Evolutionary conservation across 176 grass and related monocot genomes (phyloP).

Genomic region (Saccharum spontaneum): DNA sequence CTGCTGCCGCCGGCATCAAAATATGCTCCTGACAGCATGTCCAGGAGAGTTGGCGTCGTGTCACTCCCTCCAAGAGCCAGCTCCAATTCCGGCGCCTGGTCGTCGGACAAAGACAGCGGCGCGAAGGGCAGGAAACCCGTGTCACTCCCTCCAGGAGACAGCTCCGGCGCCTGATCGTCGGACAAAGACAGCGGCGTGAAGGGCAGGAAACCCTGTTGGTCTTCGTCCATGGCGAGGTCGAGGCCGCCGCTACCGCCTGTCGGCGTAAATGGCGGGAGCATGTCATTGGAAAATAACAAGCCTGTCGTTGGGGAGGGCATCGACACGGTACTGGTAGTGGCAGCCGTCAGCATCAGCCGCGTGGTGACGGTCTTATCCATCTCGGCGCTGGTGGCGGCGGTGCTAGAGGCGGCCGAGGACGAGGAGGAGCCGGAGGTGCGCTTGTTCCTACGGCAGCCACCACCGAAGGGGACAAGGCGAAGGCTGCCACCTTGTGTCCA

Average conservation of each 20-base stretch:
- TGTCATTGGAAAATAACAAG: too few relatives aligned
- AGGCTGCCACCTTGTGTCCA: conserved; percentile 38
- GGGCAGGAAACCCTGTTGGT: too few relatives aligned
- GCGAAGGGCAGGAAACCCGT: neutral
- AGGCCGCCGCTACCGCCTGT: too few relatives aligned
- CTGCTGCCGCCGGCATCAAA: neutral
- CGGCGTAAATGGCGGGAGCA: too few relatives aligned
- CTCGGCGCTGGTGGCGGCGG: neutral
- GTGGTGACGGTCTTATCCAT: too few relatives aligned
- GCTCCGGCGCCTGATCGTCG: too few relatives aligned
- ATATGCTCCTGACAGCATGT: neutral
- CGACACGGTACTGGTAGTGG: too few relatives aligned
- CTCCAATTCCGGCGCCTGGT: neutral
- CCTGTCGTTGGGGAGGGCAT: too few relatives aligned
- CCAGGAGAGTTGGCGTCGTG: neutral
- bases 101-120: neutral
- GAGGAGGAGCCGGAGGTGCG: neutral
- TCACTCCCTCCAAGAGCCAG: neutral
- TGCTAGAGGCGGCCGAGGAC: neutral
- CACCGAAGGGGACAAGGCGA: neutral
- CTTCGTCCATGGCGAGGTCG: too few relatives aligned
- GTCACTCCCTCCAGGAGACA: too few relatives aligned
- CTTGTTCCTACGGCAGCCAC: neutral
- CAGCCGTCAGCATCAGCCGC: too few relatives aligned
- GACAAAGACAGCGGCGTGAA: too few relatives aligned